Conservation (phyloP, 2,329 filamentous ascomycete species). For the Ceratocystis ficicola region DNA sequence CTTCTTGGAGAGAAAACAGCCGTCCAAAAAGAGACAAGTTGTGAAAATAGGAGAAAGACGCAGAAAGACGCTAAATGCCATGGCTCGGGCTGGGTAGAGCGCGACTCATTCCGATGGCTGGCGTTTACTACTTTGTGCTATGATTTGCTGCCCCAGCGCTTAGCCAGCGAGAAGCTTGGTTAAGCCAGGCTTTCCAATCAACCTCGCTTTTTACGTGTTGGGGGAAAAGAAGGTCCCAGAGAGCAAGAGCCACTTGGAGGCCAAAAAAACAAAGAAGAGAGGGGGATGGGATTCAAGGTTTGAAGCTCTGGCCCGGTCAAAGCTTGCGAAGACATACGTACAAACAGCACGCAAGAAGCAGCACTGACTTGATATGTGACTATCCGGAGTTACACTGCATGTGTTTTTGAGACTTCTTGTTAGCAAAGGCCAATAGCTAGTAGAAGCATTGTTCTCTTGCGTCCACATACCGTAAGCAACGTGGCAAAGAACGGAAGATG, state of each 20-base stretch:
- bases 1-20: background rate
- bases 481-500: no score
- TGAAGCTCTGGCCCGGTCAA: background rate
- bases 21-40: background rate
- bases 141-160: background rate
- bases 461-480: no score
- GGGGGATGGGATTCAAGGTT: background rate
- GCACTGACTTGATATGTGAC: background rate
- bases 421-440: background rate
- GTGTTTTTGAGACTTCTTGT: background rate
- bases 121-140: no score
- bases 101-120: no score
- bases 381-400: constrained; percentile 5
- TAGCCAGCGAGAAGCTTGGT: background rate
- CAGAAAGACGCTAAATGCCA: no score
- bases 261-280: background rate
- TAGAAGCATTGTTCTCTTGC: background rate
- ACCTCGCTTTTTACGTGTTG: background rate
- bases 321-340: background rate
- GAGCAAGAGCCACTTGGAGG: background rate
- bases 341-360: background rate
- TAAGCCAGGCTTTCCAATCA: background rate
- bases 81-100: no score
- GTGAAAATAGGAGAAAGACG: no score
- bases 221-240: background rate